A percentile compares a stretch with the other conserved stretches of the same genome.
These are phyloP conservation scores for Penicillium oxalicum DNA, from an alignment of 2,329 filamentous ascomycete genomes.

Conservation along the genomic window DNA sequence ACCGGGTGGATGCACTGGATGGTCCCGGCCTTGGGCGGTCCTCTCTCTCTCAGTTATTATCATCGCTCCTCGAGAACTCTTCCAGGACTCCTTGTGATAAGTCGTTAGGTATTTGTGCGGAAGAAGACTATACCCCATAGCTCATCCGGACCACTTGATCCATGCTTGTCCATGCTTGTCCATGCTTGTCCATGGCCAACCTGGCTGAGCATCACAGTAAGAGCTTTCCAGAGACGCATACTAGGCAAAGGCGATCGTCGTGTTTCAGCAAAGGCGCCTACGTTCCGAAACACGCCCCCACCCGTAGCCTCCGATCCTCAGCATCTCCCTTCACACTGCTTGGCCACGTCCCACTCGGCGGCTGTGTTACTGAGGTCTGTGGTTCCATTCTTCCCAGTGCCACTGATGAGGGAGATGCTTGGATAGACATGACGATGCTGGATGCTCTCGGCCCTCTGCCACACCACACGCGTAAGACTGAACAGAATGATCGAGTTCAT, in stretches of 20 bases:
- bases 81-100: too few species aligned
- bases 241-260: conserved; percentile 1
- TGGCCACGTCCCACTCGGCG: conserved; percentile 12
- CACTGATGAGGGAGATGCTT: background rate
- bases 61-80: too few species aligned
- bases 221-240: background rate
- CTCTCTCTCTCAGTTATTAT: too few species aligned
- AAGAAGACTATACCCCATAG: too few species aligned
- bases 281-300: conserved; percentile 23
- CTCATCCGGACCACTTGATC: too few species aligned
- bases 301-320: conserved; percentile 13
- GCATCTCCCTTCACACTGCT: conserved; percentile 3
- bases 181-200: too few species aligned
- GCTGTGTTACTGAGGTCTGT: conserved; percentile 15
- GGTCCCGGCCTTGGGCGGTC: too few species aligned
- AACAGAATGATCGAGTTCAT: background rate
- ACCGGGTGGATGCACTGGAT: background rate
- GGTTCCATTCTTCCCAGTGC: conserved; percentile 15
- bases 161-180: too few species aligned
- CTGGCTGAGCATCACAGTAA: too few species aligned
- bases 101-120: too few species aligned
- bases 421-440: background rate
- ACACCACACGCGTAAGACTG: background rate
- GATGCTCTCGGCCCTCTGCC: too few species aligned
- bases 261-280: conserved; percentile 19